Percentiles rank a stretch among this genome's conserved stretches.
Evolutionary conservation across 2,329 filamentous ascomycete species (phyloP).

Genomic region (Botrytis squamosa): DNA sequence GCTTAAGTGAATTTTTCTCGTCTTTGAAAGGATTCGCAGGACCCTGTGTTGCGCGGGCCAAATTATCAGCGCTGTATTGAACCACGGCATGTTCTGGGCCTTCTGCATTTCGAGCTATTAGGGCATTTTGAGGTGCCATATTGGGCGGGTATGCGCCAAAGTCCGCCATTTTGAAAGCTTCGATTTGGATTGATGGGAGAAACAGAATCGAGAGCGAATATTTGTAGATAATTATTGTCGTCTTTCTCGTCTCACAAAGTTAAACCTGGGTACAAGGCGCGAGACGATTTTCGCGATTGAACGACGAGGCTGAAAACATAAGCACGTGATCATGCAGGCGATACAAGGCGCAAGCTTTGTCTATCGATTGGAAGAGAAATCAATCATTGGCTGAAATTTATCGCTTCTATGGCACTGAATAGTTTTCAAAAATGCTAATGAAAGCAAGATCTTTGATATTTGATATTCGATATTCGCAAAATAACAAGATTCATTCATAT

Average conservation of each 20-base stretch:
- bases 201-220: background rate
- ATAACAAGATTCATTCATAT: slow-evolving; percentile 14
- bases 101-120: slow-evolving; percentile 57
- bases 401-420: too few relatives aligned
- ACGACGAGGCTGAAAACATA: background rate
- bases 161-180: slow-evolving; percentile 51
- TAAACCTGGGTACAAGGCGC: slow-evolving; percentile 13
- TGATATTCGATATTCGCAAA: background rate
- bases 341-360: background rate
- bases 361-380: background rate
- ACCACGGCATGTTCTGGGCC: slow-evolving; percentile 60
- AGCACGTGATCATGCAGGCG: background rate
- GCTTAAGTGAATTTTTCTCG: slow-evolving; percentile 60
- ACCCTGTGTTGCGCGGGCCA: slow-evolving; percentile 64
- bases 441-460: background rate
- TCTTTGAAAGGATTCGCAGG: slow-evolving; percentile 75
- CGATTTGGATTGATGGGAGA: background rate
- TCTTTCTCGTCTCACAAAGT: slow-evolving; percentile 1
- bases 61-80: slow-evolving; percentile 68
- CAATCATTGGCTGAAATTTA: background rate
- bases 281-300: background rate
- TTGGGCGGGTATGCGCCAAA: slow-evolving; percentile 65
- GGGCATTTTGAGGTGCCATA: slow-evolving; percentile 62
- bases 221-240: background rate
- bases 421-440: background rate